Percentiles rank a stretch among this genome's conserved stretches.
These are phyloP conservation scores for Tuber melanosporum DNA, from an alignment of 495 filamentous ascomycete species.

Conservation along the genomic window DNA sequence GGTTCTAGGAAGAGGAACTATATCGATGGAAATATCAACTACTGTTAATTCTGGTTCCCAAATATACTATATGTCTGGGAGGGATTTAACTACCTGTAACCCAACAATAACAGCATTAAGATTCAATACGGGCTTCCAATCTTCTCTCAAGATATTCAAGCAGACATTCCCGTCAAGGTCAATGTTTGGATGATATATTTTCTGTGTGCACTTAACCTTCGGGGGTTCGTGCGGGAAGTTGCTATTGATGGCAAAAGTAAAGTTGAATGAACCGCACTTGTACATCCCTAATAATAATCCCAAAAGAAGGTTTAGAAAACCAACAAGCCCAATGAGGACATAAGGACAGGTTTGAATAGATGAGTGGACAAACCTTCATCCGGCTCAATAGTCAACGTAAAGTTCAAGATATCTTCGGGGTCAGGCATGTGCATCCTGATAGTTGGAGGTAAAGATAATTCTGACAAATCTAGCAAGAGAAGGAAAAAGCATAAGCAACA, in stretches of 20 bases:
- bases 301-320: not conserved
- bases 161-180: constrained; percentile 97
- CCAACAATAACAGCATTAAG: constrained; percentile 95
- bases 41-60: not conserved
- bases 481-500: constrained; percentile 1
- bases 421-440: constrained; percentile 92
- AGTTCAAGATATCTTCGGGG: constrained; percentile 94
- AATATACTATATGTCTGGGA: not conserved
- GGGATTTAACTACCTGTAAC: constrained; percentile 58
- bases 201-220: constrained; percentile 95
- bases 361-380: constrained; percentile 60
- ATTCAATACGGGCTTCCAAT: constrained; percentile 98
- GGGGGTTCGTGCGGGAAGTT: constrained; percentile 97
- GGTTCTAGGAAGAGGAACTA: constrained; percentile 97
- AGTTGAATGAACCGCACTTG: constrained; percentile 79
- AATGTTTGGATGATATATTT: constrained; percentile 99
- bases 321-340: not conserved
- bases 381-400: constrained; percentile 84
- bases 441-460: constrained; percentile 79
- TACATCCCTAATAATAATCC: constrained; percentile 60
- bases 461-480: constrained; percentile 66
- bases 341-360: not conserved
- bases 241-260: constrained; percentile 84
- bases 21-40: not conserved
- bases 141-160: constrained; percentile 91